Base-by-base conservation (phyloP, 805 yeast species). In the Sungouiozyma ichnusensis region DNA sequence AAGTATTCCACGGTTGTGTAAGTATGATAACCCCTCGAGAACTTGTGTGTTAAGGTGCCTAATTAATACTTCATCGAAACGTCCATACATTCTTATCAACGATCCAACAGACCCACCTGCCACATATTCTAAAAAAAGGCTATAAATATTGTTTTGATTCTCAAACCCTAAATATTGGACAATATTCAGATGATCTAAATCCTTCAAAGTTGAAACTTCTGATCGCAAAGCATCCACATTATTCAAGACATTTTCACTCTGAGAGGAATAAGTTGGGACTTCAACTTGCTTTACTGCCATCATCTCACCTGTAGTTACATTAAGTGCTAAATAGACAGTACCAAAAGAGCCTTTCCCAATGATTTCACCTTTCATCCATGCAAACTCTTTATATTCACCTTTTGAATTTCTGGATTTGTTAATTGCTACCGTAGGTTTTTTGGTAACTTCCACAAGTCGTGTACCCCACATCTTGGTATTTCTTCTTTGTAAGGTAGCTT, bases 401-500 rank as follows among this genome's bases (percentile, higher is more conserved):
- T 72, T 73, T 29, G 74, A 74, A 54, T 74, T 81, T 42, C 77
- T 72, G 40, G 84, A 62, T 49, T 77, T 77, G 52, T 81, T 80
- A 19, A 81, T 77, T 41, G 79, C 74, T 9, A 84, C 81, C 45
- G 72, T 69, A 46, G 76, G 81, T 17, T 74, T 77, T 2, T 90
- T 79, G 1, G 88, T 87, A 24, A 88, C 88, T 63, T 92, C 98
- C 27, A 87, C 81, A 14, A 86, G 94, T 48, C 75, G 81, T 47
- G 85, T 87, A 16, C 98, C 99, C 99, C 99, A 92, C 81, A 92
- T 76, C 64, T 92, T 94, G 1, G 99, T 92, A 55, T 92, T 85
- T 42, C 72, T 73, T 43, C 97, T 69, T 48, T 86, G 70, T 31
- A 90, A 59, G 19, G 47, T 52, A 37, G 45, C 42, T 5, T 60